Conservation (phyloP, 345 rosid genomes). For the Dimocarpus longan region DNA sequence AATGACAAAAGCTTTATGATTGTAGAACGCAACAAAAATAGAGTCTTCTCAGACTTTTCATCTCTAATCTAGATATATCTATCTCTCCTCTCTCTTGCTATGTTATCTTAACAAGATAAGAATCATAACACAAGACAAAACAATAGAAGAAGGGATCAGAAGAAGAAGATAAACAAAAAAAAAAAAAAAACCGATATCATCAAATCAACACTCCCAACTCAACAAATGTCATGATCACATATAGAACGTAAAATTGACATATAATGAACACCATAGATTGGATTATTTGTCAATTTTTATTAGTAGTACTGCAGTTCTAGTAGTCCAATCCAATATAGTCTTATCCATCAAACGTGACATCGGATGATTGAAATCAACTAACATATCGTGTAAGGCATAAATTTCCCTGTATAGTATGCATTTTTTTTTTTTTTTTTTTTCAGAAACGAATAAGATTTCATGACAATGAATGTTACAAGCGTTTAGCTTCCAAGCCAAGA, state of each 20-base stretch:
- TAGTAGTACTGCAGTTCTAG: background rate
- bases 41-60: constrained; percentile 10
- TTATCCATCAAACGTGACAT: background rate
- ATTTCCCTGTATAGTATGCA: background rate
- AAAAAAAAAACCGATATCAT: background rate
- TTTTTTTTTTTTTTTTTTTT: background rate
- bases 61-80: background rate
- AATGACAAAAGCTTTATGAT: constrained; percentile 7
- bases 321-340: background rate
- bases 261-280: too few species aligned
- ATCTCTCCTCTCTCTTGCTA: background rate
- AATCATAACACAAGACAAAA: constrained; percentile 4
- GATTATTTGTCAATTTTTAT: too few species aligned
- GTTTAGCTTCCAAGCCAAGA: background rate
- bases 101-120: constrained; percentile 21
- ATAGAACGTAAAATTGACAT: background rate
- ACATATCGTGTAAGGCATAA: background rate
- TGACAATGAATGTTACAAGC: background rate
- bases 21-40: constrained; percentile 24
- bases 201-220: background rate
- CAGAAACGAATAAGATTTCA: background rate
- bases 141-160: background rate
- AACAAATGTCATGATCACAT: background rate
- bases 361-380: background rate
- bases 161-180: background rate